Conservation (phyloP, 1,139 yeast genomes). For the Debaryomyces coudertii region DNA sequence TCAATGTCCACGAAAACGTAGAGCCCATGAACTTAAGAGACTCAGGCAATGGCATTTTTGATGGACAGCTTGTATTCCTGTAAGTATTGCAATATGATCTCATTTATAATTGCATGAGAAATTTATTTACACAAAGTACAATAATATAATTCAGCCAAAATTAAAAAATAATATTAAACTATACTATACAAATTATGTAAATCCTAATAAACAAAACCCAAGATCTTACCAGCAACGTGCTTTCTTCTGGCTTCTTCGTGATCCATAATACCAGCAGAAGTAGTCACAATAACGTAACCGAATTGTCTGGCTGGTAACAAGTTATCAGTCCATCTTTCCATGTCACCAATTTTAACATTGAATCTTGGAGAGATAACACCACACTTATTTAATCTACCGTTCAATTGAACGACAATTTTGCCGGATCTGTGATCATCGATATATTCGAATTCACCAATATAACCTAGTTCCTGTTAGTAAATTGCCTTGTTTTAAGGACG, state of each 20-base stretch:
- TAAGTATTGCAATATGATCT: background rate
- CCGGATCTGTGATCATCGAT: conserved; percentile 98
- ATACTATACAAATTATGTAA: conserved; percentile 9
- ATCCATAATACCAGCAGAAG: conserved; percentile 99
- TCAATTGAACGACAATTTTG: conserved; percentile 89
- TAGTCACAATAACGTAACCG: conserved; percentile 92
- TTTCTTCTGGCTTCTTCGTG: conserved; percentile 99
- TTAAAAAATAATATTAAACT: conserved; percentile 1
- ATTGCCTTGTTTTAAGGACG: background rate
- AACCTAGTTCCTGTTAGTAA: conserved; percentile 17
- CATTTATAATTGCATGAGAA: background rate
- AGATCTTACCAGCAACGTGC: conserved; percentile 96
- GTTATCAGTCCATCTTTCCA: conserved; percentile 96
- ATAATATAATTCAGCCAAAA: background rate
- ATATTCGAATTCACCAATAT: conserved; percentile 85
- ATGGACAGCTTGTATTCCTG: no score
- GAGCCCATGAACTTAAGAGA: conserved; percentile 34
- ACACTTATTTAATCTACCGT: conserved; percentile 96
- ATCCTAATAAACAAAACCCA: conserved; percentile 87
- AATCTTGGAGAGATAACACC: conserved; percentile 97
- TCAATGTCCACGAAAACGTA: conserved; percentile 49
- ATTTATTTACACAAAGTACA: conserved; percentile 1
- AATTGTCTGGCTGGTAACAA: conserved; percentile 96
- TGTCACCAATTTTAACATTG: conserved; percentile 86
- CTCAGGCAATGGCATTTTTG: conserved; percentile 23